These are phyloP conservation scores for Cairneyella variabilis DNA, from an alignment of 495 filamentous ascomycete species.

Conservation along the genomic window DNA sequence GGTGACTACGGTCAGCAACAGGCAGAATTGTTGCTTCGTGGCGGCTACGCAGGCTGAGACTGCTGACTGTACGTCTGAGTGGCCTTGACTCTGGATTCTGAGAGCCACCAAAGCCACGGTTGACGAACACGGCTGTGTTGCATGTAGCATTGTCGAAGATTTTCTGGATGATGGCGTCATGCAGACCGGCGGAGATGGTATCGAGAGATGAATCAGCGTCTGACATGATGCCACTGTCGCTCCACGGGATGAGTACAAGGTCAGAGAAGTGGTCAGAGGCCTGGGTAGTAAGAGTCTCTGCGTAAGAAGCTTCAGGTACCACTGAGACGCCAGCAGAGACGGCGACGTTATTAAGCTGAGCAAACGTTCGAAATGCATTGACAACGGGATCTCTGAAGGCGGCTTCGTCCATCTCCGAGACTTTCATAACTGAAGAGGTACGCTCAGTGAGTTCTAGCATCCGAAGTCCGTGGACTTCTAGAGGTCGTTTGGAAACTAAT, in stretches of 20 bases:
- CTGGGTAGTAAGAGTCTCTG: constrained; percentile 65
- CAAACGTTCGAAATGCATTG: constrained; percentile 87
- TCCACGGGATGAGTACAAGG: constrained; percentile 88
- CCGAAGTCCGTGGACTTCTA: constrained; percentile 82
- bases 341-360: constrained; percentile 77
- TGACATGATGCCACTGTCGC: constrained; percentile 69
- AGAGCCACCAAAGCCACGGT: constrained; percentile 63
- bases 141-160: constrained; percentile 57
- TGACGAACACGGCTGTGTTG: constrained; percentile 78
- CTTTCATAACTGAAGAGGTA: constrained; percentile 92
- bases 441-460: constrained; percentile 88
- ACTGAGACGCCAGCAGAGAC: constrained; percentile 77
- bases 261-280: constrained; percentile 69
- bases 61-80: constrained; percentile 41
- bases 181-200: constrained; percentile 41
- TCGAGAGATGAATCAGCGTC: constrained; percentile 48
- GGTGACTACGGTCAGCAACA: constrained; percentile 65
- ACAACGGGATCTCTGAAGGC: constrained; percentile 79
- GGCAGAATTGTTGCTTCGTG: constrained; percentile 42
- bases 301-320: constrained; percentile 71
- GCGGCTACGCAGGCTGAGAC: constrained; percentile 53
- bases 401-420: constrained; percentile 76
- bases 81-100: constrained; percentile 29
- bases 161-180: constrained; percentile 63
- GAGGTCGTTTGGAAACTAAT: constrained; percentile 39